These are phyloP conservation scores for Trichoderma harzianum DNA, from an alignment of 2,329 filamentous ascomycete genomes.

Conservation along the genomic window DNA sequence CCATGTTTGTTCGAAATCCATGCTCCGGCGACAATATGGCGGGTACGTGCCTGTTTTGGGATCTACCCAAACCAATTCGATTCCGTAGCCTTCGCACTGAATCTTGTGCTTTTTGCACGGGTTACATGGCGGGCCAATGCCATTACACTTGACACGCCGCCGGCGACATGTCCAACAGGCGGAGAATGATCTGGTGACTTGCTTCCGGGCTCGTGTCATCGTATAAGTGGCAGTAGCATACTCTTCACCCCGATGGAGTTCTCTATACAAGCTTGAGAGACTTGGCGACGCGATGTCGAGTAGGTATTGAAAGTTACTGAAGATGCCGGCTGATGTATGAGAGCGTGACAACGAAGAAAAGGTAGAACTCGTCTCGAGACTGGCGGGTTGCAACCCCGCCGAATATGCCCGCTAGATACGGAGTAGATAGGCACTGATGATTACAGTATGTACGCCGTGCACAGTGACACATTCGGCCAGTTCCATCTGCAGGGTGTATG, in stretches of 20 bases:
- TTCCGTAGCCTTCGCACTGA: constrained; percentile 2
- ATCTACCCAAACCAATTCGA: constrained; percentile 9
- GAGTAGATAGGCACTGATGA: neutral
- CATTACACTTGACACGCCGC: constrained; percentile 8
- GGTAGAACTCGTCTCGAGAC: neutral
- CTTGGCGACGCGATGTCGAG: neutral
- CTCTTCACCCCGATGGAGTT: neutral
- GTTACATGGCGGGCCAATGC: neutral
- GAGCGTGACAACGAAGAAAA: neutral
- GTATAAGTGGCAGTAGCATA: neutral
- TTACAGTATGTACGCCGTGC: neutral
- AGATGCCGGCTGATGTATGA: neutral
- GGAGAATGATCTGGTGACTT: constrained; percentile 8
- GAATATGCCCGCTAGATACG: neutral
- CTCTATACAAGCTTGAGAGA: neutral
- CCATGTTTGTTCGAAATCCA: constrained; percentile 8
- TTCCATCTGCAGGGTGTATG: neutral
- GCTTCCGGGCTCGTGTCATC: constrained; percentile 5
- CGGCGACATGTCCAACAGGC: constrained; percentile 8
- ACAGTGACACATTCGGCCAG: neutral
- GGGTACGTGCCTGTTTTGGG: constrained; percentile 1
- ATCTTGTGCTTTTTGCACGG: constrained; percentile 1
- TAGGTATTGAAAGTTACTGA: neutral
- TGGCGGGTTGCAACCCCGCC: neutral
- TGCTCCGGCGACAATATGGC: neutral